Base-by-base conservation (phyloP, 2,329 filamentous ascomycete species). In the Xylariaceae sp. region DNA sequence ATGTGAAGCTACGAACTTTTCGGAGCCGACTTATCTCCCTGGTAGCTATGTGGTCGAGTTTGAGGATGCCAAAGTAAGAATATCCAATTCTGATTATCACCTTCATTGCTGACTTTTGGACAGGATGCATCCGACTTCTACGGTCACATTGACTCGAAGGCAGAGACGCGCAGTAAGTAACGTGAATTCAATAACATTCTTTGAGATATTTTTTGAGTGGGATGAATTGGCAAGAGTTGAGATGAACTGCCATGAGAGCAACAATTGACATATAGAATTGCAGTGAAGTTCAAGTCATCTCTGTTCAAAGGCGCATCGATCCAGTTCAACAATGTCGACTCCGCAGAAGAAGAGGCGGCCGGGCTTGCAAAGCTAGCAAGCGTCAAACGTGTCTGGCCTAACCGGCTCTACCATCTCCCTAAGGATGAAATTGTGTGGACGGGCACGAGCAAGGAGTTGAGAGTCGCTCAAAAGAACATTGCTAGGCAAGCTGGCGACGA, bases 291-390 rank as follows among this genome's bases (percentile, higher is more conserved):
- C 59, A 73, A 79, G 62, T 80, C 75, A 65, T 74, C 76, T 63
- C 72, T 83, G 15, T 84, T 84, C 75, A 80, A 78, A 65, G 81
- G 81, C 56, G 77, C 76, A 2, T 83, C 82, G 1, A 77, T 84
- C 60, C 76, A 81, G 65, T 77, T 84, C 67, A 73, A 78, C 56
- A 75, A 83, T 58, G 53, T 75, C 50, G 69, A 75, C n/a, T 75
- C 73, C 30, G 76, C 79, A 35, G 75, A 78, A 23, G 70, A 76
- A 37, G 71, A 76, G 57, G 76, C 76, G 1, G 67, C 69, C 8
- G 71, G 75, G 64, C 72, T 83, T 58, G 72, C 73, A 0, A 65
- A 68, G 4, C 68, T 80, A 55, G 71, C 77, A 0, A 75, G 72
- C 48, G 75, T 84, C 65, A 81, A 79, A 73, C 70, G 72, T 18